These are phyloP conservation scores for Recurvomyces mirabilis DNA, from an alignment of 495 filamentous ascomycete species.

Conservation along the genomic window DNA sequence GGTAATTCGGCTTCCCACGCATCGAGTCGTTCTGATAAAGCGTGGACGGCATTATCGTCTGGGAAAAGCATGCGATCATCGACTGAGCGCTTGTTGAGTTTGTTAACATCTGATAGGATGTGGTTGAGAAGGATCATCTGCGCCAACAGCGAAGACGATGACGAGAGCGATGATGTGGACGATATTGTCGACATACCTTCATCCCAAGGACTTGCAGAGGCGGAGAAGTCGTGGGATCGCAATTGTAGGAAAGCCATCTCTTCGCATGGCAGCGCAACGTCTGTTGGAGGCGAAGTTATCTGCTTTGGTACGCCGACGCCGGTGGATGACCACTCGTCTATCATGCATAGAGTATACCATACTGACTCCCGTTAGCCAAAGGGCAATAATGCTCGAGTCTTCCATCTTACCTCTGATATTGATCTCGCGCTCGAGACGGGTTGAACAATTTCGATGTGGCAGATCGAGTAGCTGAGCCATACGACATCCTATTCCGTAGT, in stretches of 20 bases:
- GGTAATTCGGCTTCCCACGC: not conserved
- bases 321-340: constrained; percentile 2
- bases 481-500: not conserved
- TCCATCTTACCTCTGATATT: not conserved
- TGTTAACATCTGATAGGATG: not conserved
- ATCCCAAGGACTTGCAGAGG: not conserved
- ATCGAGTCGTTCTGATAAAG: not conserved
- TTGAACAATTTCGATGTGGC: not conserved
- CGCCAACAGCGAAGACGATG: not conserved
- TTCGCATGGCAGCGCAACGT: not conserved
- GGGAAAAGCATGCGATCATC: not conserved
- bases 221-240: not conserved
- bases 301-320: not conserved
- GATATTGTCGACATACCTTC: too few relatives aligned
- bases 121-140: not conserved
- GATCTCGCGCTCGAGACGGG: not conserved
- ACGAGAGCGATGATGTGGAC: too few relatives aligned
- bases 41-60: not conserved
- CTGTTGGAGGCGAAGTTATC: not conserved
- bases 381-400: too few relatives aligned
- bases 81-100: not conserved
- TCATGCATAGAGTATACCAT: not conserved
- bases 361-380: not conserved
- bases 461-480: constrained; percentile 1
- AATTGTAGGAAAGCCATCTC: constrained; percentile 1